Conservation (phyloP, 345 rosid species). For the Mallotus nudiflorus region DNA sequence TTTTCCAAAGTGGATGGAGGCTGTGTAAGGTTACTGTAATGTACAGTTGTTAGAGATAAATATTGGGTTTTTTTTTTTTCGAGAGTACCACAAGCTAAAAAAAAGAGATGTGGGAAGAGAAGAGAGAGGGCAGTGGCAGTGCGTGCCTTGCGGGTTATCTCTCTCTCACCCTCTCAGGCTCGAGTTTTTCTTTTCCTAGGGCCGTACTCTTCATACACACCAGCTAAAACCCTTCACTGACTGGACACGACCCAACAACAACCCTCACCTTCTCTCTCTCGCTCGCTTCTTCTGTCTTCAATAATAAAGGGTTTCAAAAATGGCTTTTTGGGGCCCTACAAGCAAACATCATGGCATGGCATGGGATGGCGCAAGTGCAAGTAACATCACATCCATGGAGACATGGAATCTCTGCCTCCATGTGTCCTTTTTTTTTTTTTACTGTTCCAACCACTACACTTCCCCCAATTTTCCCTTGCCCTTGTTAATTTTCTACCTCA, state of each 20-base stretch:
- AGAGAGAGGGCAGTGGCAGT: slow-evolving; percentile 1
- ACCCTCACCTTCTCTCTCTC: not conserved
- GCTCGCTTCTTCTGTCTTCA: not conserved
- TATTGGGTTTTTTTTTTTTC: no score
- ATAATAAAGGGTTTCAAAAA: not conserved
- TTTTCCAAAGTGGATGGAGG: not conserved
- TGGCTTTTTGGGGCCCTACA: slow-evolving; percentile 1
- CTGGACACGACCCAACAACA: slow-evolving; percentile 32
- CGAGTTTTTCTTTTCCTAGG: not conserved
- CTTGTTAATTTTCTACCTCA: no score
- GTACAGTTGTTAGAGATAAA: no score
- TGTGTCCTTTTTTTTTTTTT: not conserved
- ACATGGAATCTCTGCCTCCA: slow-evolving; percentile 14
- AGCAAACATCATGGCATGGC: not conserved
- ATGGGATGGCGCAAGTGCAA: not conserved
- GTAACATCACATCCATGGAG: slow-evolving; percentile 24
- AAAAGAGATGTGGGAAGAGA: not conserved
- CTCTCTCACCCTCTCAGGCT: slow-evolving; percentile 2
- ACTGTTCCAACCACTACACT: not conserved
- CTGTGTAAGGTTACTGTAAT: not conserved
- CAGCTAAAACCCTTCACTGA: slow-evolving; percentile 4
- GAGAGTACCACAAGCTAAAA: no score
- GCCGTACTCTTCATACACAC: slow-evolving; percentile 13
- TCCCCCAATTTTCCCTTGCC: no score
- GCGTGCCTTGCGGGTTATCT: slow-evolving; percentile 53